Percentiles rank a stretch among this genome's conserved stretches.
Evolutionary conservation across 306 rosid genomes (phyloP).

Genomic region (Myrica gale): DNA sequence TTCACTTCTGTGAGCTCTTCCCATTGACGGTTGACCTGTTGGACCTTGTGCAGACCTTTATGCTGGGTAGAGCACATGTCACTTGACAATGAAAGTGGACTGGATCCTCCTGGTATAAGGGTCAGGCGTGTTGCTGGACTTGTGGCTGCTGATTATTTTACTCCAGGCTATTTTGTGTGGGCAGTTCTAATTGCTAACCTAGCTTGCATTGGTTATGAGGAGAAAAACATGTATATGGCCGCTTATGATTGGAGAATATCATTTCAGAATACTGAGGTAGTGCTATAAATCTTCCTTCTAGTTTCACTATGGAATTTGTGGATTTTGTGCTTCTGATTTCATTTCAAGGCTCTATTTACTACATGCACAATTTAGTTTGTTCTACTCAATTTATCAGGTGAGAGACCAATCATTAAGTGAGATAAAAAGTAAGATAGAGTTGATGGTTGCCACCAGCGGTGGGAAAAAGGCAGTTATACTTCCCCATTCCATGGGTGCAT

Average conservation of each 20-base stretch:
- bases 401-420: constrained; percentile 78
- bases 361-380: neutral
- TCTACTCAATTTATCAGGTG: constrained; percentile 47
- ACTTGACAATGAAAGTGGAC: constrained; percentile 77
- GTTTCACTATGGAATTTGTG: constrained; percentile 21
- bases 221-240: constrained; percentile 87
- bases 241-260: constrained; percentile 88
- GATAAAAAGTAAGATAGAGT: constrained; percentile 68
- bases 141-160: constrained; percentile 91
- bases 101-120: constrained; percentile 79
- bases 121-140: constrained; percentile 79
- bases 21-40: constrained; percentile 8
- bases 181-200: constrained; percentile 83
- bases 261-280: constrained; percentile 85
- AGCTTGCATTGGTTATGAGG: constrained; percentile 85
- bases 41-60: constrained; percentile 57
- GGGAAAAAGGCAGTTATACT: constrained; percentile 44
- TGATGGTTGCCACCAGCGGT: constrained; percentile 44
- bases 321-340: constrained; percentile 12
- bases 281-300: neutral
- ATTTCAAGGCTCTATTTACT: neutral
- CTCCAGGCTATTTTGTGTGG: constrained; percentile 87
- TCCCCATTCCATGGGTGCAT: constrained; percentile 51
- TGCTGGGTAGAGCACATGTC: constrained; percentile 92
- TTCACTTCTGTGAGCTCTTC: neutral